These are phyloP conservation scores for Picocystis salinarum DNA, from an alignment of 139 green algal species.

Conservation along the genomic window DNA sequence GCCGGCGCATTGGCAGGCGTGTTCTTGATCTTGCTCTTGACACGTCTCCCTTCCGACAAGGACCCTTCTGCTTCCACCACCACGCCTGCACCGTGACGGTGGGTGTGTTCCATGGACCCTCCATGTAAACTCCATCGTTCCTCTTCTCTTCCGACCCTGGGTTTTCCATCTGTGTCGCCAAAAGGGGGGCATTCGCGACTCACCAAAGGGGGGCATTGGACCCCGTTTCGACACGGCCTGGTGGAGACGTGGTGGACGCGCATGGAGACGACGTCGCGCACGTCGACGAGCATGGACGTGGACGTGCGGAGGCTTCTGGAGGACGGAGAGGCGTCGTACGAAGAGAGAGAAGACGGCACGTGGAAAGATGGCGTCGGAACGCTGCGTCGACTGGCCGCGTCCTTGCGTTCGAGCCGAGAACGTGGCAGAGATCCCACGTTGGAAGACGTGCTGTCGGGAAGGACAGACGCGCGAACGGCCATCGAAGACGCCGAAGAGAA, in stretches of 20 bases:
- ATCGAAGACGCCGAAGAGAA: no score
- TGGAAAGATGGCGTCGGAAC: no score
- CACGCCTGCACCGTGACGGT: not conserved
- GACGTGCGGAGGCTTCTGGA: not conserved
- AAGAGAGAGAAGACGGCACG: not conserved
- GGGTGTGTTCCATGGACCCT: not conserved
- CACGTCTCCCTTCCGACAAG: no score
- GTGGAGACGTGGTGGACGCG: not conserved
- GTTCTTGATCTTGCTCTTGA: conserved; percentile 36
- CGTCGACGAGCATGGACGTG: not conserved
- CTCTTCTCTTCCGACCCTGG: not conserved
- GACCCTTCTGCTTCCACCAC: no score
- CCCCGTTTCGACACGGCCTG: not conserved
- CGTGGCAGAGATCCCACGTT: no score
- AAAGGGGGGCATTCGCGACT: not conserved
- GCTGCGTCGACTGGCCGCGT: no score
- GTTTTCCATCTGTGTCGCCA: not conserved
- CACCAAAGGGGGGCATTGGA: not conserved
- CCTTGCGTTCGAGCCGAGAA: no score
- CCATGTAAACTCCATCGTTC: not conserved
- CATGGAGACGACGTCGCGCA: not conserved
- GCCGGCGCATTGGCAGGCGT: conserved; percentile 39
- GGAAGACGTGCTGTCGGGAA: no score
- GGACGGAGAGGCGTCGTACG: not conserved
- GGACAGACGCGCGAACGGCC: no score